A percentile compares a stretch with the other conserved stretches of the same genome.
These are phyloP conservation scores for Fraxinus pennsylvanica DNA, from an alignment of 257 asterid genomes.

Conservation along the genomic window DNA sequence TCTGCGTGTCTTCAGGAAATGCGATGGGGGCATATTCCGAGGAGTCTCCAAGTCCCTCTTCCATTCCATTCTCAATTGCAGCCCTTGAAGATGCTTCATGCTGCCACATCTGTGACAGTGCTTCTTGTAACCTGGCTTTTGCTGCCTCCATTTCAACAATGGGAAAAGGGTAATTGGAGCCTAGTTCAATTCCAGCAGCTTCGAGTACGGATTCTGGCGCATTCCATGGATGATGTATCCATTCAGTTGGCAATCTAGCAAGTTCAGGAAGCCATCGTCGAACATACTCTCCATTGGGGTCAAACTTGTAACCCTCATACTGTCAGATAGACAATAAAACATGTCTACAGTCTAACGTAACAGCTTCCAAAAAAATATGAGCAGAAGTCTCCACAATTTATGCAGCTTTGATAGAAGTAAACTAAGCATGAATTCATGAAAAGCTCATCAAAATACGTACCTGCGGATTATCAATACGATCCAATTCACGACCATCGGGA, in stretches of 20 bases:
- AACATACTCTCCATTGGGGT: conserved; percentile 92
- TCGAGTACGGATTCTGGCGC: conserved; percentile 85
- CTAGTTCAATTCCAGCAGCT: conserved; percentile 94
- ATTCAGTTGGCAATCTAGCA: conserved; percentile 78
- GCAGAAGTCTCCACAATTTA: background rate
- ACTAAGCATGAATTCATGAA: background rate
- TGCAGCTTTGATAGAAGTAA: background rate
- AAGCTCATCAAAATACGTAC: conserved; percentile 29
- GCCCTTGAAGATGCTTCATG: conserved; percentile 63
- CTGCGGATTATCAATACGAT: conserved; percentile 90
- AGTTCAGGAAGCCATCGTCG: conserved; percentile 99
- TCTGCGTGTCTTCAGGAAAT: conserved; percentile 68
- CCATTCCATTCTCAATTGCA: conserved; percentile 68
- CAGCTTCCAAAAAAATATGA: conserved; percentile 8
- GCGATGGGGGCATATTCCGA: conserved; percentile 64
- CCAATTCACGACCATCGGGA: conserved; percentile 85
- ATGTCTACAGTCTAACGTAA: background rate
- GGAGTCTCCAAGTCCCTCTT: conserved; percentile 96
- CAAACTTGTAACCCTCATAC: conserved; percentile 87
- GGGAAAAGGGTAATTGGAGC: conserved; percentile 85
- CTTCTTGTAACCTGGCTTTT: conserved; percentile 65
- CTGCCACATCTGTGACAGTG: conserved; percentile 84
- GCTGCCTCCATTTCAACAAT: conserved; percentile 74
- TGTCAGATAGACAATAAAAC: conserved; percentile 29
- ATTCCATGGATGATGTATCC: conserved; percentile 96